Percentiles rank a stretch among this genome's conserved stretches.
phyloP scores from a whole-genome alignment of 75 land plant genomes.

The Picea sitchensis region DNA sequence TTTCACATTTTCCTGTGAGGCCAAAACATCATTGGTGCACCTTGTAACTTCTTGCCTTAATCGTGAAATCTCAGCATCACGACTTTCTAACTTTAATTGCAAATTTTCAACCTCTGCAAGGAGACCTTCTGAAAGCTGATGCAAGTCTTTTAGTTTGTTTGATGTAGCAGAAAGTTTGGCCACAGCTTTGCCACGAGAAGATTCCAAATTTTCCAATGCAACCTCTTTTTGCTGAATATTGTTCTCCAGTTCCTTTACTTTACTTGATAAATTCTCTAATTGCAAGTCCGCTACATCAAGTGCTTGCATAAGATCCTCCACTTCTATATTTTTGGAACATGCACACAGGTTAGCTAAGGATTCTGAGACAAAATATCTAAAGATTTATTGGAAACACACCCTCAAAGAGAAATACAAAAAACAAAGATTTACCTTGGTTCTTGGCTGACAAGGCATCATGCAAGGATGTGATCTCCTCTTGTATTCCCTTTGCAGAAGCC shows the following conservation, averaged over 20 bases:
- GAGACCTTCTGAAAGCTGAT: slow-evolving; percentile 65
- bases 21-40: slow-evolving; percentile 49
- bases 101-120: slow-evolving; percentile 82
- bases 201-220: slow-evolving; percentile 57
- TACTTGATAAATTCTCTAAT: slow-evolving; percentile 45
- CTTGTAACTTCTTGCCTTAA: slow-evolving; percentile 74
- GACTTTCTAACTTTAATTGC: slow-evolving; percentile 65
- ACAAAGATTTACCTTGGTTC: slow-evolving; percentile 55
- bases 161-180: slow-evolving; percentile 72
- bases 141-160: slow-evolving; percentile 80
- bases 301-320: slow-evolving; percentile 68
- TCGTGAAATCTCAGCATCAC: slow-evolving; percentile 73
- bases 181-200: slow-evolving; percentile 64
- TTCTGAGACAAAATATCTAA: not conserved
- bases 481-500: slow-evolving; percentile 16
- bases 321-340: slow-evolving; percentile 42
- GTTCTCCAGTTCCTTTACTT: slow-evolving; percentile 60
- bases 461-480: slow-evolving; percentile 36
- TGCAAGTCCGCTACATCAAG: slow-evolving; percentile 72
- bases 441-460: slow-evolving; percentile 42
- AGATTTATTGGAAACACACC: not conserved
- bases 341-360: slow-evolving; percentile 2
- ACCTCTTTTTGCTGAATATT: slow-evolving; percentile 45
- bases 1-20: slow-evolving; percentile 42
- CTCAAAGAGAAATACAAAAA: not conserved